phyloP scores from a whole-genome alignment of 306 rosid genomes.

The Dalbergia cultrata region DNA sequence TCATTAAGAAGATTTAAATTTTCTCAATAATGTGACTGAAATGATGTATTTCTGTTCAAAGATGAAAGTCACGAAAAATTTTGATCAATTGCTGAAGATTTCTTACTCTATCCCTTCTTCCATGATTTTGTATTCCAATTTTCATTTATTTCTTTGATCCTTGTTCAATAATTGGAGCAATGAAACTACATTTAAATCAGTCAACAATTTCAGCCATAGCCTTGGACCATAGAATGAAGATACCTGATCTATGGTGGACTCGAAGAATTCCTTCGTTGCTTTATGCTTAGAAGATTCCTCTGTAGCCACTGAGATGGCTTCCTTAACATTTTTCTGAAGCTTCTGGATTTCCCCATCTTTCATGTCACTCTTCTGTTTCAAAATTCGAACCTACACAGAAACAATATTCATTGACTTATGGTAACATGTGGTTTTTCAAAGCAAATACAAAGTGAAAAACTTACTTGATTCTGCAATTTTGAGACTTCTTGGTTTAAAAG shows the following conservation, averaged over 20 bases:
- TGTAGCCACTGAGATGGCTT: constrained; percentile 53
- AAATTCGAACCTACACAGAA: constrained; percentile 64
- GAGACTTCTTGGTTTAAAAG: constrained; percentile 70
- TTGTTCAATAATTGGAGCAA: not conserved
- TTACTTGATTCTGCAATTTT: constrained; percentile 74
- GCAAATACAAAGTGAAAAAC: constrained; percentile 26
- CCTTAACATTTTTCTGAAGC: constrained; percentile 55
- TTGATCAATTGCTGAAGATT: not conserved
- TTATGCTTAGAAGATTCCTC: constrained; percentile 65
- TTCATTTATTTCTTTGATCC: constrained; percentile 1
- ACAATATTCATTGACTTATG: constrained; percentile 33
- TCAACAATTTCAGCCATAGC: not conserved
- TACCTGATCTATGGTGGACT: constrained; percentile 75
- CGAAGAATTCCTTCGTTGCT: constrained; percentile 59
- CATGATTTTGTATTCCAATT: not conserved
- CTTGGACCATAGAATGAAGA: constrained; percentile 17
- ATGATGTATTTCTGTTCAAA: not conserved
- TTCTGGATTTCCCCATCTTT: constrained; percentile 64
- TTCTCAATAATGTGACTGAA: not conserved
- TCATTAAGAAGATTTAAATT: not conserved
- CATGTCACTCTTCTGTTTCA: constrained; percentile 65
- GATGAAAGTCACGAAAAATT: not conserved
- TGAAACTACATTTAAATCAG: not conserved
- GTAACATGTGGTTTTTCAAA: not conserved
- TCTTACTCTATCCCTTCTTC: not conserved